These are phyloP conservation scores for Osmanthus fragrans DNA, from an alignment of 257 asterid species.

Conservation along the genomic window DNA sequence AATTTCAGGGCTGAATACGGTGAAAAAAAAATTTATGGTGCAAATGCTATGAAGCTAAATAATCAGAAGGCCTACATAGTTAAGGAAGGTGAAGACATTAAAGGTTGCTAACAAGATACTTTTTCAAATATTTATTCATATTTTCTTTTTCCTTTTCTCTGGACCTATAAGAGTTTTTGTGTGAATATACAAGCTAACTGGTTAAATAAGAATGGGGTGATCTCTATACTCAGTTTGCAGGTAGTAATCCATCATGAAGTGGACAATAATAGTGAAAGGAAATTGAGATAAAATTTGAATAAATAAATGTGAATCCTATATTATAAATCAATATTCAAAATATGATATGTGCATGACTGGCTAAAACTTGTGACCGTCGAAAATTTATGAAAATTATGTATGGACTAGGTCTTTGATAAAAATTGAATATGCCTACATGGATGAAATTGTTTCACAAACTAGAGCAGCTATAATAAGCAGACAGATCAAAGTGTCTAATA, in stretches of 20 bases:
- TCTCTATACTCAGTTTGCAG: neutral
- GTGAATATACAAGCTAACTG: neutral
- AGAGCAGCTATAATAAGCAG: neutral
- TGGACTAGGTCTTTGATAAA: neutral
- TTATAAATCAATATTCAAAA: too few species aligned
- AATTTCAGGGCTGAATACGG: neutral
- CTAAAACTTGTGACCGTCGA: too few species aligned
- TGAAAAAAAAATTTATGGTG: slow-evolving; percentile 7
- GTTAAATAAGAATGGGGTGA: neutral
- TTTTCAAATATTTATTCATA: too few species aligned
- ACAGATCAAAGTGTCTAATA: neutral
- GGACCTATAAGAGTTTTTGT: too few species aligned
- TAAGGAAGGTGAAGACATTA: slow-evolving; percentile 16
- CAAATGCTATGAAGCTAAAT: slow-evolving; percentile 15
- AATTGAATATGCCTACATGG: too few species aligned
- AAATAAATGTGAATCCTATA: neutral
- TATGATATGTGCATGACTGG: too few species aligned
- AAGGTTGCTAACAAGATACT: slow-evolving; percentile 22
- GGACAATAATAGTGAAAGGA: neutral
- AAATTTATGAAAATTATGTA: neutral
- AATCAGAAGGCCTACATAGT: slow-evolving; percentile 17
- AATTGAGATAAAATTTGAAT: too few species aligned
- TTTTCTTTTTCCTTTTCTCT: too few species aligned
- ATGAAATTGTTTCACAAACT: too few species aligned
- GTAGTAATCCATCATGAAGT: neutral